phyloP scores from a whole-genome alignment of 2,329 filamentous ascomycete genomes.

The Penicillium sp. region DNA sequence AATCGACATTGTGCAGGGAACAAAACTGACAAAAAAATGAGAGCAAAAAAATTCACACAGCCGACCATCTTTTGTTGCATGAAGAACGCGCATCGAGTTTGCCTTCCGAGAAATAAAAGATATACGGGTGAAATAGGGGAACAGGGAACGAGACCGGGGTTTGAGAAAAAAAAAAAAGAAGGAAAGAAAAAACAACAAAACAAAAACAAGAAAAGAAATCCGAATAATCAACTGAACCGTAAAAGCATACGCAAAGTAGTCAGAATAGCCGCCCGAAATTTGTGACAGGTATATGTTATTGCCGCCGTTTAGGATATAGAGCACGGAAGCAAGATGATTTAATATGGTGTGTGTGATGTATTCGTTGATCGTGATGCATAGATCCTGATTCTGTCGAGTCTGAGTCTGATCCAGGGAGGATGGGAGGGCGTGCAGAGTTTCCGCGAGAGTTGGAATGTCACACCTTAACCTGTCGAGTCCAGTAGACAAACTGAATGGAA shows the following conservation, averaged over 20 bases:
- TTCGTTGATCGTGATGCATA: constrained; percentile 5
- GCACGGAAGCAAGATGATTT: background rate
- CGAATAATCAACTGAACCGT: constrained; percentile 4
- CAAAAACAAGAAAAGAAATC: too few relatives aligned
- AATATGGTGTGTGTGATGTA: background rate
- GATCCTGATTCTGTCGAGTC: background rate
- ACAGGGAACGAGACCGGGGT: background rate
- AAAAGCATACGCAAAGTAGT: constrained; percentile 10
- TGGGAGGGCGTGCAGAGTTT: background rate
- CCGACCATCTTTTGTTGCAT: constrained; percentile 26
- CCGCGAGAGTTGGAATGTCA: background rate
- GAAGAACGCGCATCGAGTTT: constrained; percentile 19
- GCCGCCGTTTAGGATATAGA: constrained; percentile 3
- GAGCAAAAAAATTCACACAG: constrained; percentile 24
- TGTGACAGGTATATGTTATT: constrained; percentile 15
- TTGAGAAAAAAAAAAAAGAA: constrained; percentile 3
- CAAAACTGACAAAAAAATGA: background rate
- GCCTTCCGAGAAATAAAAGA: constrained; percentile 24
- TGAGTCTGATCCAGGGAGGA: background rate
- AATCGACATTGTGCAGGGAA: background rate
- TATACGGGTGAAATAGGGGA: constrained; percentile 7
- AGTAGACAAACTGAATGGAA: background rate
- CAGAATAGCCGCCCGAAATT: constrained; percentile 33
- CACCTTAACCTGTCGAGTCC: background rate
- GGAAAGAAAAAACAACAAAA: constrained; percentile 9